Conservation (phyloP, 257 asterid genomes). For the Nicotiana sylvestris region DNA sequence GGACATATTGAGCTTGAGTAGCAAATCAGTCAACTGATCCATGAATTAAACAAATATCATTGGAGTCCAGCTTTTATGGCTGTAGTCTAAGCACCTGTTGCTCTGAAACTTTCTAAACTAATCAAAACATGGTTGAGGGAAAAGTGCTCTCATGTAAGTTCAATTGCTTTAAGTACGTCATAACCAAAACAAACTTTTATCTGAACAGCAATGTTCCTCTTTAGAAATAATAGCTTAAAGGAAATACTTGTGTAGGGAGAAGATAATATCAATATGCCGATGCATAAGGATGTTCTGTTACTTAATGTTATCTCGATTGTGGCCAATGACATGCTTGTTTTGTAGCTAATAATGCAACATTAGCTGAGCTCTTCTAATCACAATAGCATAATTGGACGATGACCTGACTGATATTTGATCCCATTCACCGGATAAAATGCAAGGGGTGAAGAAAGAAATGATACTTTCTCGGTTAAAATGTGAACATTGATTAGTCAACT, state of each 20-base stretch:
- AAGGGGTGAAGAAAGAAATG: neutral
- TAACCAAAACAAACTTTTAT: neutral
- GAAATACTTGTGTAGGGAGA: neutral
- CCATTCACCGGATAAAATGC: neutral
- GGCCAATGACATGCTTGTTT: neutral
- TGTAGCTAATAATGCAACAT: neutral
- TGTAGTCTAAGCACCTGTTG: neutral
- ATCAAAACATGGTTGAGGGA: neutral
- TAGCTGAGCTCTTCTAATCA: neutral
- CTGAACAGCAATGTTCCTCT: neutral
- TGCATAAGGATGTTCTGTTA: neutral
- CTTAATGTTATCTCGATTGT: neutral
- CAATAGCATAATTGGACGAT: neutral
- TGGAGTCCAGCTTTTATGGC: neutral
- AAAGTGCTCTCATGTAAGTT: neutral
- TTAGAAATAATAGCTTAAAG: neutral
- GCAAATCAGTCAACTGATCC: neutral
- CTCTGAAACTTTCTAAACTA: neutral
- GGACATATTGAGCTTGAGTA: neutral
- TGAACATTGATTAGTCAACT: conserved; percentile 23
- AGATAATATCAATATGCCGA: neutral
- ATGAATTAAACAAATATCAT: neutral
- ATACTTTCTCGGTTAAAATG: neutral
- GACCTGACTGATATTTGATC: neutral
- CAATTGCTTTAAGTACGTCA: neutral